Evolutionary conservation across 179 eudicot species (phyloP), one percentile per base, ranked within the genome.

Genomic region (Carnegiea gigantea): DNA sequence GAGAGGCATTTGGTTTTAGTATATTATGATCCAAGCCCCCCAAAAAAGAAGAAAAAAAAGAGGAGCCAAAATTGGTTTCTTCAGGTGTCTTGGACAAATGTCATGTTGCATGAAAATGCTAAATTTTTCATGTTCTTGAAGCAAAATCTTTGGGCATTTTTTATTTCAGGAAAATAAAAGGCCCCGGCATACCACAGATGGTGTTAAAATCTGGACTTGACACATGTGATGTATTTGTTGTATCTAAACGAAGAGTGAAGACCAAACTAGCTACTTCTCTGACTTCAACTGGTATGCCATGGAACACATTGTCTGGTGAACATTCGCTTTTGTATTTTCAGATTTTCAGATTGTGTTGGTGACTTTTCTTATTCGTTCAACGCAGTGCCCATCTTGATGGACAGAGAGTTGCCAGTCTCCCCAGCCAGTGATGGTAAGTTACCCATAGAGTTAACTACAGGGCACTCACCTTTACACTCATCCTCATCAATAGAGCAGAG

Each of bases 191-290:
- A 65, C 92, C 97, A 62, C 90, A 90, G 76, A 67, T 79, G 40
- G 88, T 94, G 65, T 79, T 93, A 26, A 90, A 88, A 86, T 57
- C 85, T 76, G 93, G 92, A 78, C 93, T 97, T 62, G 89, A 88
- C 36, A 82, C 85, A 2, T 91, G 98, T 81, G 87, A 88, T 54
- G 73, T 93, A 49, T 91, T 88, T 70, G 84, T 93, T 78, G 91
- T 94, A 77, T 87, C 95, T 15, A 86, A 87, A 84, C 74, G 84
- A 74, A 87, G 90, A 82, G 87, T 93, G 76, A 86, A 83, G 78
- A 86, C 93, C 12, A 90, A 83, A 79, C 84, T 86, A 17, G 85
- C 83, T 51, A 77, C 83, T 75, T 83, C 90, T 79, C 80, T 89
- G 85, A 86, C 78, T 68, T 79, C 88, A 65, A 43, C 77, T 30